Conservation (phyloP, 257 asterid genomes). For the Jacaranda mimosifolia region DNA sequence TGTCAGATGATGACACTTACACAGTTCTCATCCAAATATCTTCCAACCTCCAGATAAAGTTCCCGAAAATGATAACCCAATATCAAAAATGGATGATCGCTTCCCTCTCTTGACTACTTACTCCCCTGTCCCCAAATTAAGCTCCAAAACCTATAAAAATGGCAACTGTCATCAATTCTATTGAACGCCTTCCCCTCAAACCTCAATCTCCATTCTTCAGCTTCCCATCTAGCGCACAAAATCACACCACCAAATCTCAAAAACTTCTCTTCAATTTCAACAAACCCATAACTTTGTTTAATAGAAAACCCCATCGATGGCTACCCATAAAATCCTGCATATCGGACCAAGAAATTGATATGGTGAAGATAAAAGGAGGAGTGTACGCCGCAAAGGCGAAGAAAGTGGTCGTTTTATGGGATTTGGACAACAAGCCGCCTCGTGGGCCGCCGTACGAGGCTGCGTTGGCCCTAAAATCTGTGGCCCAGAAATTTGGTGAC, state of each 20-base stretch:
- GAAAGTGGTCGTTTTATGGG: slow-evolving; percentile 90
- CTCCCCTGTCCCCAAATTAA: slow-evolving; percentile 20
- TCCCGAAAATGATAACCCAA: not conserved
- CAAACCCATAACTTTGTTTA: slow-evolving; percentile 18
- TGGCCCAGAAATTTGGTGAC: slow-evolving; percentile 82
- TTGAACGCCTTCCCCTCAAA: slow-evolving; percentile 42
- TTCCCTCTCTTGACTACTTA: not conserved
- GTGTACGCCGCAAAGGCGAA: slow-evolving; percentile 69
- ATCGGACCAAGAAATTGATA: slow-evolving; percentile 75
- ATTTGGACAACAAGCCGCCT: slow-evolving; percentile 95
- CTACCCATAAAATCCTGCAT: slow-evolving; percentile 49
- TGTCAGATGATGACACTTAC: not conserved
- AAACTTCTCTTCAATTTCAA: slow-evolving; percentile 15
- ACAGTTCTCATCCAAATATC: slow-evolving; percentile 18
- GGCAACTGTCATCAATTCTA: slow-evolving; percentile 50
- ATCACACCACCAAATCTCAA: slow-evolving; percentile 19
- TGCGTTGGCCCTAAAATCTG: slow-evolving; percentile 66
- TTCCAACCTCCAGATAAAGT: slow-evolving; percentile 23
- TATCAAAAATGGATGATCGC: slow-evolving; percentile 46
- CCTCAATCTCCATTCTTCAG: slow-evolving; percentile 35
- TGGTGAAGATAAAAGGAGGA: slow-evolving; percentile 74
- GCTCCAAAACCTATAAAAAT: slow-evolving; percentile 39
- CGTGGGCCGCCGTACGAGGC: slow-evolving; percentile 92
- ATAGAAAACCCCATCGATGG: slow-evolving; percentile 41
- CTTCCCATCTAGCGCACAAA: slow-evolving; percentile 27